Evolutionary conservation across 352 stramenopile species (phyloP).

Genomic region (Globisporangium barbulae): DNA sequence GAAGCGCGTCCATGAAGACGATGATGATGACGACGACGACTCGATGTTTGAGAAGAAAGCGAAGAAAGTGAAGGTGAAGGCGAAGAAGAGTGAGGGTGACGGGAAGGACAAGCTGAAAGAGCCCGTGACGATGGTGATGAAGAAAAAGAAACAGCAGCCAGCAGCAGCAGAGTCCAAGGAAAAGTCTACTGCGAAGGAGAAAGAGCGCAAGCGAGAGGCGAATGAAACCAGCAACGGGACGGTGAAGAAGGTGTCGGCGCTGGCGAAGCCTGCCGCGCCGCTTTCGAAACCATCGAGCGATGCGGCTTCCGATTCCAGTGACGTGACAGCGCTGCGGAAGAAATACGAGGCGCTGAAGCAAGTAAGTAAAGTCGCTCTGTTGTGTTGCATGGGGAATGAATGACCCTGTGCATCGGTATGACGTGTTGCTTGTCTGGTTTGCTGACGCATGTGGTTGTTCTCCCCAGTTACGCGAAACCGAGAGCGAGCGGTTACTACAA

Average conservation of each 20-base stretch:
- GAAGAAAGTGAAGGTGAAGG: neutral
- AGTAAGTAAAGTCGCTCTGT: constrained; percentile 17
- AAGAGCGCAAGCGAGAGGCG: constrained; percentile 16
- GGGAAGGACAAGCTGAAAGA: constrained; percentile 8
- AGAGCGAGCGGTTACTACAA: constrained; percentile 59
- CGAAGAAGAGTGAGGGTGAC: constrained; percentile 6
- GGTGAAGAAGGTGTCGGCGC: constrained; percentile 3
- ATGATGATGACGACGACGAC: constrained; percentile 19
- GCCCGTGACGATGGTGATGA: neutral
- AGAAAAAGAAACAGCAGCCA: constrained; percentile 6
- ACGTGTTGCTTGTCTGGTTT: neutral
- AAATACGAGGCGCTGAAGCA: constrained; percentile 53
- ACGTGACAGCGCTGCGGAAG: constrained; percentile 20
- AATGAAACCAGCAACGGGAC: constrained; percentile 7
- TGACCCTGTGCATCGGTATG: neutral
- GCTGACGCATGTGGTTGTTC: constrained; percentile 8
- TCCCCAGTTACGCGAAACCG: constrained; percentile 48
- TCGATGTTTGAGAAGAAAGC: constrained; percentile 7
- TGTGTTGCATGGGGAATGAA: neutral
- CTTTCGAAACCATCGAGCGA: neutral
- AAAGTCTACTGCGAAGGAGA: constrained; percentile 11
- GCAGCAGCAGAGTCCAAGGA: constrained; percentile 2
- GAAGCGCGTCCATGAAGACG: constrained; percentile 10
- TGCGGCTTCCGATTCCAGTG: neutral
- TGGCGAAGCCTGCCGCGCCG: neutral